Evolutionary conservation across 2,329 filamentous ascomycete species (phyloP).

Genomic region (Colletotrichum filicis): DNA sequence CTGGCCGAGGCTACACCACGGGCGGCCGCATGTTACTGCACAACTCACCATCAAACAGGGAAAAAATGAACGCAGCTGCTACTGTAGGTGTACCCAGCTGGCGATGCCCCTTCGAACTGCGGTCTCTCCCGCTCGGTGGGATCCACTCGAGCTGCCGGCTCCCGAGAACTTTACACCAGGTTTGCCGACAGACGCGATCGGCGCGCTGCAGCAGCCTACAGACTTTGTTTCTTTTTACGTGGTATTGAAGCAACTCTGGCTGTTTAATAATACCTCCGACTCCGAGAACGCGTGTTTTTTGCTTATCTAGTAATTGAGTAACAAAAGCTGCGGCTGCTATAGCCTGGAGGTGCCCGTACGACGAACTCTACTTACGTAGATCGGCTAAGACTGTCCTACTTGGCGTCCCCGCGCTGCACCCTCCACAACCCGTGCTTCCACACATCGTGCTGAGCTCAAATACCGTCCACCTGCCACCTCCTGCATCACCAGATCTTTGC

Average conservation of each 20-base stretch:
- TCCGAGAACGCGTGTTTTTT: neutral
- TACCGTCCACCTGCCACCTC: conserved; percentile 3
- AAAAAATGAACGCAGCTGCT: too few relatives aligned
- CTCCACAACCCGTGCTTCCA: neutral
- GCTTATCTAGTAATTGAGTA: too few relatives aligned
- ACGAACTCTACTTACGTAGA: neutral
- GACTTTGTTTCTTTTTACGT: neutral
- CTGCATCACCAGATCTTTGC: neutral
- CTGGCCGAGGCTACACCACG: neutral
- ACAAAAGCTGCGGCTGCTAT: neutral
- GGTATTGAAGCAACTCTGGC: neutral
- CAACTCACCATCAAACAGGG: neutral
- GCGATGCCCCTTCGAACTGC: neutral
- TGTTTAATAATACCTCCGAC: neutral
- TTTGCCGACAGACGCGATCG: neutral
- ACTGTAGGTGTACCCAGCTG: too few relatives aligned
- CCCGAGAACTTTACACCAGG: too few relatives aligned
- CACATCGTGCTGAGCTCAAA: conserved; percentile 3
- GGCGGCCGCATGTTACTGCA: neutral
- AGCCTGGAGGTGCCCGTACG: neutral
- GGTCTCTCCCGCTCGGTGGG: neutral
- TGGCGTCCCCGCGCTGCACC: neutral
- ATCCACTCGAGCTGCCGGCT: neutral
- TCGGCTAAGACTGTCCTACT: neutral
- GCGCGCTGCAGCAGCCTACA: neutral